Conservation (phyloP, 169 alveolate genomes). For the Cryptosporidium viatorum region DNA sequence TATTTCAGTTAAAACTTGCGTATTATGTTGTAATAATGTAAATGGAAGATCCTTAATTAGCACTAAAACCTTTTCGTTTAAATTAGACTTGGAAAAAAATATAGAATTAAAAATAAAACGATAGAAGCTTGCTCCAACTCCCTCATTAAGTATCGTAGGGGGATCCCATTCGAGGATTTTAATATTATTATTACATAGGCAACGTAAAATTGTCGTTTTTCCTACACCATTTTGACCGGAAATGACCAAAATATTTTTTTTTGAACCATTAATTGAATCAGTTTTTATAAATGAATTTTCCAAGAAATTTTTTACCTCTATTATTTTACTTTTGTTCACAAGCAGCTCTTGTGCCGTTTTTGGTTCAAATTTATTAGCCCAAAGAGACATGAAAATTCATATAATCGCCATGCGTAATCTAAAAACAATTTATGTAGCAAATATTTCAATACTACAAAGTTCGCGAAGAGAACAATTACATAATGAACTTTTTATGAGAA, state of each 20-base stretch:
- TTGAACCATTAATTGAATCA: not conserved
- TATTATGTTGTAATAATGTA: slow-evolving; percentile 29
- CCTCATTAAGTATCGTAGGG: slow-evolving; percentile 36
- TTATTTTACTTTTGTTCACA: slow-evolving; percentile 34
- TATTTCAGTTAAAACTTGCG: slow-evolving; percentile 17
- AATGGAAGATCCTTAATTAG: slow-evolving; percentile 65
- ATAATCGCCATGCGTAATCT: not conserved
- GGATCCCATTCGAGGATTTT: slow-evolving; percentile 64
- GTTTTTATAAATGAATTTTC: not conserved
- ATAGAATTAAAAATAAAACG: slow-evolving; percentile 53
- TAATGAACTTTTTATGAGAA: not conserved
- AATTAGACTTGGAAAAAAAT: not conserved
- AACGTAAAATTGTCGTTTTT: slow-evolving; percentile 43
- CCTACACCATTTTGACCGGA: slow-evolving; percentile 60
- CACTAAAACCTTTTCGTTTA: not conserved
- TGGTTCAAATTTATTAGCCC: slow-evolving; percentile 62
- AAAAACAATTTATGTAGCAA: not conserved
- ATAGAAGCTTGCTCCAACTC: slow-evolving; percentile 59
- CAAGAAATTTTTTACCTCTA: slow-evolving; percentile 17
- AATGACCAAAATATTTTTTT: slow-evolving; percentile 17
- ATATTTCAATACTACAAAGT: not conserved
- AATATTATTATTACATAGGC: slow-evolving; percentile 30
- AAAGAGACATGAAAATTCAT: slow-evolving; percentile 25
- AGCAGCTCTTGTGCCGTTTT: slow-evolving; percentile 37
- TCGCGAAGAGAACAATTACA: not conserved